Base-by-base conservation (phyloP, 768 basidiomycete genomes). In the Auriscalpium orientale region DNA sequence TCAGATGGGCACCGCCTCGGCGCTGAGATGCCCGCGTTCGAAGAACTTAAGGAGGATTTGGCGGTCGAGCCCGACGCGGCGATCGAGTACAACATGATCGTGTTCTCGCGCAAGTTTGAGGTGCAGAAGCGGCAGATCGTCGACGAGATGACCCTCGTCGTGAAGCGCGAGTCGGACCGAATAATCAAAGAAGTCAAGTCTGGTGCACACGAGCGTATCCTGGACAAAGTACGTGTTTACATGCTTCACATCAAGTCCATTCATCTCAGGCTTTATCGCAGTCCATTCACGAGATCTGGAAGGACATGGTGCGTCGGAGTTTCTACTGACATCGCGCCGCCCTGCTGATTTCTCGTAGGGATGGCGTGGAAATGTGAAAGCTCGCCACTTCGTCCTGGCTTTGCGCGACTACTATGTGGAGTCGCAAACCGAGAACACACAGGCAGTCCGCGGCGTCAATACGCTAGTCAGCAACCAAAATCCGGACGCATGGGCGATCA, bases 381-480 rank as follows among this genome's bases (percentile, higher is more conserved):
- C 40, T 13, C 40, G 40, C 15, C 40, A 43, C 40, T 43, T 43
- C 18, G 40, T 43, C 11, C 57, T 66, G 37, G 66, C 65, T 7
- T 53, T 71, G 8, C 62, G 64, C 10, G 69, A 71, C 54, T 65
- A 69, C 56, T 67, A 66, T 58, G 36, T 48, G 12, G 64, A 69
- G 28, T 54, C 54, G 49, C 58, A 55, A 15, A 56, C 56, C 21
- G 51, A 13, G 2, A 55, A 49, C 12, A 16, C 21, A 22, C 45
- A 49, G 43, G 8, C 15, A 38, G 35, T 43, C 15, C 13, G 54
- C 53, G 48, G 48, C 15, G 49, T 33, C 15, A 33, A 8, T 13
- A 21, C 8, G 49, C 15, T 52, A 20, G 40, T 43, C 40, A 18
- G 40, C 40, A 15, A 13, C 16, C 35, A 50, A 7, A 28, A 56